Evolutionary conservation across 2,329 filamentous ascomycete species (phyloP).

Genomic region (Epichloe gansuensis): DNA sequence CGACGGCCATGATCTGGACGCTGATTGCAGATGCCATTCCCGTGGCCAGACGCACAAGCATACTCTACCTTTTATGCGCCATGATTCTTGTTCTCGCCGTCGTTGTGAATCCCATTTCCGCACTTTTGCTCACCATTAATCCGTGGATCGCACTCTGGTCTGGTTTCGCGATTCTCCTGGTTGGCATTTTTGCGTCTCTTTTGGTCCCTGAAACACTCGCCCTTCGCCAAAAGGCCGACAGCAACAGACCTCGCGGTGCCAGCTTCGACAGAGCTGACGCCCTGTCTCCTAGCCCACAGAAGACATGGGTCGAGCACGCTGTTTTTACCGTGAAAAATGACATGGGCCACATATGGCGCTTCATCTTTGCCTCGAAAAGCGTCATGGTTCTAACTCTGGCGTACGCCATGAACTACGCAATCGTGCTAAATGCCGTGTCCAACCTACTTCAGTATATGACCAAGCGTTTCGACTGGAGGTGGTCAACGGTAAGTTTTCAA

Average conservation of each 20-base stretch:
- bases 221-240: constrained; percentile 19
- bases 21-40: constrained; percentile 31
- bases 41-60: constrained; percentile 22
- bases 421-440: constrained; percentile 19
- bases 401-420: constrained; percentile 13
- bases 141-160: constrained; percentile 28
- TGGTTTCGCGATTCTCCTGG: constrained; percentile 17
- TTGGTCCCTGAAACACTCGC: constrained; percentile 31
- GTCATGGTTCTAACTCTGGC: constrained; percentile 26
- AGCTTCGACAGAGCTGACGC: constrained; percentile 2
- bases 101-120: constrained; percentile 26
- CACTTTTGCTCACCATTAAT: constrained; percentile 24
- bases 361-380: constrained; percentile 26
- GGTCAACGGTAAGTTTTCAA: constrained; percentile 24
- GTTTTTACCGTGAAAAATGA: constrained; percentile 18
- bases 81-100: constrained; percentile 25
- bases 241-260: constrained; percentile 7
- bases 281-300: background rate
- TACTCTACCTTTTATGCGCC: constrained; percentile 28
- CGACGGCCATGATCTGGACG: constrained; percentile 32
- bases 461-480: constrained; percentile 35
- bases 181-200: constrained; percentile 17
- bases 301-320: constrained; percentile 9
- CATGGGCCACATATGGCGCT: constrained; percentile 24
- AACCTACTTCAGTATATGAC: constrained; percentile 39